Conservation (phyloP, 1,284 basidiomycete genomes). For the Irpex sp. region DNA sequence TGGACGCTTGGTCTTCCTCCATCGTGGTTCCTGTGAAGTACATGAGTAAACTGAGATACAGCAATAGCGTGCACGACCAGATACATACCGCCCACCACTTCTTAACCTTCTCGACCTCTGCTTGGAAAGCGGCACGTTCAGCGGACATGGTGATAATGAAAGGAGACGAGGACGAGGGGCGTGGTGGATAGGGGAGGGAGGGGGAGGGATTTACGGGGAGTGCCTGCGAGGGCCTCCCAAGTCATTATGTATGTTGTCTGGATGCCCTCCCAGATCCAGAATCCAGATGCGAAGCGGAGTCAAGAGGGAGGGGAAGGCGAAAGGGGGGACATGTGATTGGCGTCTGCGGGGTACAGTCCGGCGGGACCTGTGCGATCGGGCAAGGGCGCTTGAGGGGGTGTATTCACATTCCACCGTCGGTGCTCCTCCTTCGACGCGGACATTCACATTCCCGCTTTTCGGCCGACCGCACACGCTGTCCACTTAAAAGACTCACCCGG, state of each 20-base stretch:
- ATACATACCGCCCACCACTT: constrained; percentile 86
- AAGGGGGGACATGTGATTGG: constrained; percentile 22
- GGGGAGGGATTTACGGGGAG: constrained; percentile 4
- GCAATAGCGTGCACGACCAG: neutral
- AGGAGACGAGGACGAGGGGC: neutral
- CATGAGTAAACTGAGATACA: constrained; percentile 2
- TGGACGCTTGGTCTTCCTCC: constrained; percentile 80
- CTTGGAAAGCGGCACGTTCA: constrained; percentile 67
- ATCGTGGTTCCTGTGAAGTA: constrained; percentile 71
- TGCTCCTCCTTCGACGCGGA: constrained; percentile 10
- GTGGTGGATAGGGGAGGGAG: constrained; percentile 1
- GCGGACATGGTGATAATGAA: constrained; percentile 41
- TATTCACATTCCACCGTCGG: constrained; percentile 4
- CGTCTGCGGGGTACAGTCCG: constrained; percentile 12
- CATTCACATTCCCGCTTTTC: constrained; percentile 8
- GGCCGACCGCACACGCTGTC: constrained; percentile 10
- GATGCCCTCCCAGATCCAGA: constrained; percentile 8
- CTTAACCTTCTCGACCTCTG: constrained; percentile 84
- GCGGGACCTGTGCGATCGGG: constrained; percentile 8
- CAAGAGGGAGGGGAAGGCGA: neutral
- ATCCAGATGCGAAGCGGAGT: constrained; percentile 10
- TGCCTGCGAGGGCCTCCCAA: constrained; percentile 1
- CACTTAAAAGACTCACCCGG: neutral
- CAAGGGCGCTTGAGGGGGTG: neutral
- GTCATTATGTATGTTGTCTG: constrained; percentile 10